These are phyloP conservation scores for Saxophila tyrrhenica DNA, from an alignment of 495 filamentous ascomycete species.

Conservation along the genomic window DNA sequence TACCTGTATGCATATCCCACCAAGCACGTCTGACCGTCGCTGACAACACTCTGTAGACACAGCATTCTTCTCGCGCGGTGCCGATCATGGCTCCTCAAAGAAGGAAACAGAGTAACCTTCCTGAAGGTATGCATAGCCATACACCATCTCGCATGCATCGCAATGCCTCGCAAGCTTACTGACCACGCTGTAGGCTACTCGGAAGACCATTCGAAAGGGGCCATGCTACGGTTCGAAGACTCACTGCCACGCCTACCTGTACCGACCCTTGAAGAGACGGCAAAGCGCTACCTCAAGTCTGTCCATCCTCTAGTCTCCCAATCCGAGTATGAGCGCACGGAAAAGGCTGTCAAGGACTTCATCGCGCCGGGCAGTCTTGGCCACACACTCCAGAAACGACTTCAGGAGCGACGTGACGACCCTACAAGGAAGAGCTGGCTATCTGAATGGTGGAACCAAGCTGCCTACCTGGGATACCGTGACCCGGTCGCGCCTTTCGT, in stretches of 20 bases:
- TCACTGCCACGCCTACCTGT: constrained; percentile 86
- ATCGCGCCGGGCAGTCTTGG: constrained; percentile 70
- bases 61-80: neutral
- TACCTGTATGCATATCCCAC: neutral
- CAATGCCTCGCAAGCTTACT: neutral
- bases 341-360: constrained; percentile 73
- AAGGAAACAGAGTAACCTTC: constrained; percentile 3
- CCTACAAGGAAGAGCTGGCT: constrained; percentile 89
- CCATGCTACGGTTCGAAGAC: constrained; percentile 93
- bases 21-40: neutral
- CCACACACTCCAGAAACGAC: constrained; percentile 74
- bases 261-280: constrained; percentile 86
- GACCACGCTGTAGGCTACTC: constrained; percentile 54
- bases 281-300: constrained; percentile 82
- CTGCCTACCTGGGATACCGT: constrained; percentile 82
- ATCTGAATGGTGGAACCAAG: constrained; percentile 93
- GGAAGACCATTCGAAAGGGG: constrained; percentile 82
- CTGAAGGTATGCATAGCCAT: constrained; percentile 1
- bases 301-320: constrained; percentile 70
- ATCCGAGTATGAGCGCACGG: constrained; percentile 62
- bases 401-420: constrained; percentile 70
- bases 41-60: neutral
- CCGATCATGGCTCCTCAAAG: constrained; percentile 1
- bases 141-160: neutral
- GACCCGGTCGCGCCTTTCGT: constrained; percentile 97